Conservation (phyloP, 345 rosid species). For the Dipteronia sinensis region DNA sequence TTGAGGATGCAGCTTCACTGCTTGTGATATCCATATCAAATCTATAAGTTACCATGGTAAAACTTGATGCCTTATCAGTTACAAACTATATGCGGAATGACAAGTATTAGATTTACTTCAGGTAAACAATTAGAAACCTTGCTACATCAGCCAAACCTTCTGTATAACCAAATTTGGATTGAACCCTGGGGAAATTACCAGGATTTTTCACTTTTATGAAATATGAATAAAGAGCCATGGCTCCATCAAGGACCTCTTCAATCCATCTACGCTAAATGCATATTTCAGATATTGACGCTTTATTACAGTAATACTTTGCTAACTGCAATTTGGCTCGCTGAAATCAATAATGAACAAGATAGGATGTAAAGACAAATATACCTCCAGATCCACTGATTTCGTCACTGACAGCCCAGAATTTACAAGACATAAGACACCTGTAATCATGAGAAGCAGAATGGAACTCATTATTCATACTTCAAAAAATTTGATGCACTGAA, state of each 20-base stretch:
- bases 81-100: neutral
- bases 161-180: neutral
- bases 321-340: neutral
- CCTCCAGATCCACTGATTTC: constrained; percentile 67
- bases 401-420: constrained; percentile 45
- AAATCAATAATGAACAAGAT: constrained; percentile 1
- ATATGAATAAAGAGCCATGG: neutral
- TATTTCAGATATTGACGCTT: constrained; percentile 18
- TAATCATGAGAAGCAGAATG: constrained; percentile 23
- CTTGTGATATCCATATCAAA: neutral
- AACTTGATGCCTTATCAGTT: constrained; percentile 2
- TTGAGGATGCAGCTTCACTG: neutral
- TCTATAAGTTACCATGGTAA: neutral
- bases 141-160: neutral
- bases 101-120: neutral
- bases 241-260: constrained; percentile 4
- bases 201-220: constrained; percentile 4
- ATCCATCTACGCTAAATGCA: constrained; percentile 4
- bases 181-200: neutral
- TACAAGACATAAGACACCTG: constrained; percentile 70
- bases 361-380: constrained; percentile 23
- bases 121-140: neutral
- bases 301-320: neutral
- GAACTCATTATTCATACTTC: constrained; percentile 16
- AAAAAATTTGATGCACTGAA: constrained; percentile 20